A percentile compares a stretch with the other conserved stretches of the same genome.
Conservation (phyloP, 1,284 basidiomycete genomes). For the Austropuccinia psidii region DNA sequence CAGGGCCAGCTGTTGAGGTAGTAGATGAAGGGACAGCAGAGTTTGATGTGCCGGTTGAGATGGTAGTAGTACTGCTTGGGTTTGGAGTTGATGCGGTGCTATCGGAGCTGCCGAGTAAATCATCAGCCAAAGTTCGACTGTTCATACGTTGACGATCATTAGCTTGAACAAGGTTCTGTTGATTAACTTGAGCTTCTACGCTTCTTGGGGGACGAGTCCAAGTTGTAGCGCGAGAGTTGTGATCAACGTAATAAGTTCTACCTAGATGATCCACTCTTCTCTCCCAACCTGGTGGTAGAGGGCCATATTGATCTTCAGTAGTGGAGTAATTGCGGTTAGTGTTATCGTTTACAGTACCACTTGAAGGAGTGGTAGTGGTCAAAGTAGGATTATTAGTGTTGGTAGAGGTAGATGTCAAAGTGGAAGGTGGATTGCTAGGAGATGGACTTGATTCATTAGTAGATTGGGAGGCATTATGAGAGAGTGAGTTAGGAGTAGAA, state of each 20-base stretch:
- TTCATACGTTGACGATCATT: conserved; percentile 66
- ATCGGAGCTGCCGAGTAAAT: conserved; percentile 57
- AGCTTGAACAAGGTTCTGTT: conserved; percentile 55
- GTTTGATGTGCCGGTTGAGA: conserved; percentile 44
- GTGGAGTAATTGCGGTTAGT: conserved; percentile 70
- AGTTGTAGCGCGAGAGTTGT: conserved; percentile 71
- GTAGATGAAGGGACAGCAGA: conserved; percentile 50
- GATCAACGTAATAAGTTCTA: conserved; percentile 65
- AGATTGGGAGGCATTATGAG: conserved; percentile 38
- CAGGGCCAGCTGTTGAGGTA: conserved; percentile 42
- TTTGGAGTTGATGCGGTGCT: neutral
- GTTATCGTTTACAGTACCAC: conserved; percentile 50
- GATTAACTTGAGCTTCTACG: conserved; percentile 49
- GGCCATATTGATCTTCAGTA: conserved; percentile 64
- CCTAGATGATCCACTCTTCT: conserved; percentile 78
- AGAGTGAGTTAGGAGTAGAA: conserved; percentile 43
- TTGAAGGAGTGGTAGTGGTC: conserved; percentile 46
- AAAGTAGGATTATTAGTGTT: conserved; percentile 49
- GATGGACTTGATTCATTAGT: conserved; percentile 36
- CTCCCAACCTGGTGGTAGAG: conserved; percentile 88
- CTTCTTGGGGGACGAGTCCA: conserved; percentile 55
- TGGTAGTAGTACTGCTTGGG: neutral
- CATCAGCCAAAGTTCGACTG: conserved; percentile 67
- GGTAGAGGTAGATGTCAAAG: conserved; percentile 36
- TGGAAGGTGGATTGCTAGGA: conserved; percentile 15